Base-by-base conservation (phyloP, 495 filamentous ascomycete genomes). In the Podospora fimiseda region DNA sequence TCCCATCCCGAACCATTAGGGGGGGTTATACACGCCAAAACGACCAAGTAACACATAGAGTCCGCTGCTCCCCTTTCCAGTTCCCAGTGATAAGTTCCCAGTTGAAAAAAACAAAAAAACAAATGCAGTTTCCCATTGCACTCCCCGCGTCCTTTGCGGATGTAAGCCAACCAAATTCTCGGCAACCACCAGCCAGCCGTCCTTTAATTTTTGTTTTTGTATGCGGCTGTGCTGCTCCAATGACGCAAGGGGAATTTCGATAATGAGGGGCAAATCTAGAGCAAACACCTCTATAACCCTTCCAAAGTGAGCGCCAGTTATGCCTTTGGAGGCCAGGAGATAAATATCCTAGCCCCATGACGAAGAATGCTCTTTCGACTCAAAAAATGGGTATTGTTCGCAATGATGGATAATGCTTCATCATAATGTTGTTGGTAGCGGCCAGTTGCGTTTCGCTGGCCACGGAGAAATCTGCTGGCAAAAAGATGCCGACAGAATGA, bases 181-280 rank as follows among this genome's bases (percentile, higher is more conserved):
- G n/a, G n/a, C 43, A 7, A 46, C 43, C 41, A 23, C 36, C 22
- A 49, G 22, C 27, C 16, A 20, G 6, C 8, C 23, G 6, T 21
- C 36, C 27, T 22, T 33, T 42, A 20, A 30, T 57, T 21, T 50
- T 38, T 43, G 20, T 27, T 41, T 33, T 33, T 33, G 11, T 33
- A 33, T 11, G 27, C 6, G 6, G 6, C 27, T 33, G 27, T 33
- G n/a, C 39, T 24, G 21, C 22, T 41, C 37, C 27, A 19, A 37
- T 3, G 41, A 57, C 55, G 52, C 41, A 52, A 43, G 18, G 24
- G 38, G 52, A 52, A 27, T 2, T 27, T 48, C 8, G 16, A 15
- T 16, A 52, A 57, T 45, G 55, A 57, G 49, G 49, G 55, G 23
- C 43, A 50, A 43, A 45, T 43, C 55, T 14, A 37, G 39, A 37